Conservation (phyloP, 768 basidiomycete genomes). For the Hygrophoropsis aurantiaca region DNA sequence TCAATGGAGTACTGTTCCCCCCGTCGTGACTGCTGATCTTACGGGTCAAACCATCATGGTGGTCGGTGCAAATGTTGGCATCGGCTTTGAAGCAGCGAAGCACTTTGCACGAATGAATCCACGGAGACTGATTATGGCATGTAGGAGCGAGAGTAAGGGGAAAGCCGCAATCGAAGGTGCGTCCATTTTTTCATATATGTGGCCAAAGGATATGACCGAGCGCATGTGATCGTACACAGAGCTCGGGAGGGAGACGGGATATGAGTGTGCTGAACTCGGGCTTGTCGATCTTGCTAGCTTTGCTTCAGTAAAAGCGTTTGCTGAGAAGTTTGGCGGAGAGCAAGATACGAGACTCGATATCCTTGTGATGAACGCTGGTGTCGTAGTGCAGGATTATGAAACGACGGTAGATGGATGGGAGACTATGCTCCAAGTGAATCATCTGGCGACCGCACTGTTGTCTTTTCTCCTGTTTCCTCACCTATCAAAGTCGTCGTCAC, state of each 20-base stretch:
- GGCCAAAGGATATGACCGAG: too few relatives aligned
- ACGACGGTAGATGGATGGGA: slow-evolving; percentile 48
- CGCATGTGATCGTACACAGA: slow-evolving; percentile 11
- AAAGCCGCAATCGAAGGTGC: slow-evolving; percentile 19
- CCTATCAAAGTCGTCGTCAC: slow-evolving; percentile 19
- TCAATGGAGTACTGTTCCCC: slow-evolving; percentile 16
- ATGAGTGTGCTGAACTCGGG: slow-evolving; percentile 36
- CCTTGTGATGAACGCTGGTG: slow-evolving; percentile 45
- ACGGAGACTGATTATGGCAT: slow-evolving; percentile 24
- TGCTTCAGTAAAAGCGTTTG: slow-evolving; percentile 40
- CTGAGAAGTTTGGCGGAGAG: slow-evolving; percentile 22
- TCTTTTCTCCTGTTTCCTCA: slow-evolving; percentile 32
- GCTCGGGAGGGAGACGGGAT: slow-evolving; percentile 24
- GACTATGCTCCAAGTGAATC: slow-evolving; percentile 38
- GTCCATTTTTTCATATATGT: neutral
- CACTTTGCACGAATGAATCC: slow-evolving; percentile 33
- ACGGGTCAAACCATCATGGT: slow-evolving; percentile 30
- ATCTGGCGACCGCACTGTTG: slow-evolving; percentile 30
- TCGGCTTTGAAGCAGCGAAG: slow-evolving; percentile 30
- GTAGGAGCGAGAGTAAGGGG: slow-evolving; percentile 25
- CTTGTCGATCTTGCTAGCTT: slow-evolving; percentile 42
- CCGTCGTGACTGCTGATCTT: slow-evolving; percentile 20
- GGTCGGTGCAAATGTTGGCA: slow-evolving; percentile 32
- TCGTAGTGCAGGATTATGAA: slow-evolving; percentile 12
- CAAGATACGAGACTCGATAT: slow-evolving; percentile 35